These are phyloP conservation scores for Haberlea rhodopensis DNA, from an alignment of 257 asterid species.

Conservation along the genomic window DNA sequence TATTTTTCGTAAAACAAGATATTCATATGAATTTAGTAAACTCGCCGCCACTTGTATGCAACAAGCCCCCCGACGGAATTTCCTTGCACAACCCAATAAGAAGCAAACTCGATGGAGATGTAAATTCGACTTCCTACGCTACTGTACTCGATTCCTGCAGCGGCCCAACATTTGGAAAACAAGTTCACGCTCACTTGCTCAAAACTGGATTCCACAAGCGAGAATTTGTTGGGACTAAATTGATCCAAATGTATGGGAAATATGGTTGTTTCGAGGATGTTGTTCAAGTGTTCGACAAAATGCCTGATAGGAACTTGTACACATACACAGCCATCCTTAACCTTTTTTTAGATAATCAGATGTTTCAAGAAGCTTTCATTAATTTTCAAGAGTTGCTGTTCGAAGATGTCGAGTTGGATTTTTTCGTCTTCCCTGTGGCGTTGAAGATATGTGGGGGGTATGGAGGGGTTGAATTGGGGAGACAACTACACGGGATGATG, in stretches of 20 bases:
- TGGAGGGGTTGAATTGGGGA: conserved; percentile 66
- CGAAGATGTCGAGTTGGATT: conserved; percentile 63
- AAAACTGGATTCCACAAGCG: conserved; percentile 58
- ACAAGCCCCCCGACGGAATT: background rate
- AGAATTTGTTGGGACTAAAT: conserved; percentile 58
- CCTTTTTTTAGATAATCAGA: conserved; percentile 41
- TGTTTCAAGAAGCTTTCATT: conserved; percentile 41
- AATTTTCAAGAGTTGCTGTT: conserved; percentile 37
- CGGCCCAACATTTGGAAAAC: conserved; percentile 43
- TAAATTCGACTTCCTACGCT: conserved; percentile 52
- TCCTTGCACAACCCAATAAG: background rate
- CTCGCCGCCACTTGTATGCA: background rate
- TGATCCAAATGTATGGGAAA: conserved; percentile 54
- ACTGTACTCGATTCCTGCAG: conserved; percentile 54
- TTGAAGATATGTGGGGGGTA: conserved; percentile 61
- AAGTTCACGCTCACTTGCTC: conserved; percentile 61
- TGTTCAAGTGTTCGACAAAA: conserved; percentile 49
- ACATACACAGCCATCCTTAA: conserved; percentile 50
- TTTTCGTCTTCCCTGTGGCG: conserved; percentile 62
- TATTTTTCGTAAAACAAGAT: background rate
- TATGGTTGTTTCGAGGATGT: conserved; percentile 39
- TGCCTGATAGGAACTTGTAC: conserved; percentile 58
- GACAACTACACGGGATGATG: conserved; percentile 60
- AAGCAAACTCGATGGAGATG: conserved; percentile 21
- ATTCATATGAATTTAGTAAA: background rate